Evolutionary conservation across 106 monocot species (phyloP).

Genomic region (Dioscorea dumetorum): DNA sequence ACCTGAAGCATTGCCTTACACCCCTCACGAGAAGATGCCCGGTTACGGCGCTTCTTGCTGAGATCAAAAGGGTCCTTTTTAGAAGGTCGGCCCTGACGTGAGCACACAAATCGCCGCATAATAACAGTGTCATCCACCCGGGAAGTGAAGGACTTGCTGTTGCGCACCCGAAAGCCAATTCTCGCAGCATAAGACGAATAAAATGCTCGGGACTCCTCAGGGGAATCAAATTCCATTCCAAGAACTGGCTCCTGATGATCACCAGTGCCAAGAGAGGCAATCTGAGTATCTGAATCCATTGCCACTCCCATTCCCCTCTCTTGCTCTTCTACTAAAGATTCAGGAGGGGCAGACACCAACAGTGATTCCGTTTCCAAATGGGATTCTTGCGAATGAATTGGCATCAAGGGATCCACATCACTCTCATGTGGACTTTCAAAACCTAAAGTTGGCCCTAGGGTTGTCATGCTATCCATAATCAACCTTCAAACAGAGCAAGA

Average conservation of each 20-base stretch:
- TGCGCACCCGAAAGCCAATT: slow-evolving; percentile 65
- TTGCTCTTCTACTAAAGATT: not conserved
- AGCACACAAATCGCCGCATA: slow-evolving; percentile 88
- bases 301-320: not conserved
- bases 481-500: not conserved
- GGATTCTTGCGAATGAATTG: slow-evolving; percentile 19
- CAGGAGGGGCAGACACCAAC: not conserved
- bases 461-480: slow-evolving; percentile 23
- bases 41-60: slow-evolving; percentile 70
- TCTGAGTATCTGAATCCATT: not conserved
- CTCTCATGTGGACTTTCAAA: slow-evolving; percentile 14
- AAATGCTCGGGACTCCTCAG: slow-evolving; percentile 54
- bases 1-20: slow-evolving; percentile 95
- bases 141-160: slow-evolving; percentile 78
- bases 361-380: slow-evolving; percentile 3
- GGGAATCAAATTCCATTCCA: slow-evolving; percentile 73
- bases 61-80: slow-evolving; percentile 77
- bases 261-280: not conserved
- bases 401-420: slow-evolving; percentile 19
- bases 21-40: slow-evolving; percentile 73
- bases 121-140: slow-evolving; percentile 71
- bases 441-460: slow-evolving; percentile 9
- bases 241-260: slow-evolving; percentile 26
- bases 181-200: slow-evolving; percentile 58
- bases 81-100: slow-evolving; percentile 60